Evolutionary conservation across 441 rosid genomes (phyloP).

Genomic region (Syzygium syzygioides): DNA sequence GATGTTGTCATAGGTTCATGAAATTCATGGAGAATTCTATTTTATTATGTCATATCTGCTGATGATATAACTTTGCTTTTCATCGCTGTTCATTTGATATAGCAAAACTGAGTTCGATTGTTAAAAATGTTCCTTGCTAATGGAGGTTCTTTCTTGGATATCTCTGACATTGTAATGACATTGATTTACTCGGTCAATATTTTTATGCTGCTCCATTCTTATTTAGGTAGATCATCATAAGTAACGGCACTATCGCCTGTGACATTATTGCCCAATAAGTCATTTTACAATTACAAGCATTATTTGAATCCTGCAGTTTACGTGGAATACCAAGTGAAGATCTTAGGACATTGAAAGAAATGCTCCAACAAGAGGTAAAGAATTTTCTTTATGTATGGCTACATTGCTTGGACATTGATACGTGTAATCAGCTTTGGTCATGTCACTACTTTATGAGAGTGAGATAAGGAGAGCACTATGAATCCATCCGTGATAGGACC

Average conservation of each 20-base stretch:
- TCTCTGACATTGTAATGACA: neutral
- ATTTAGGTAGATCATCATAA: neutral
- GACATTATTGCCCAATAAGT: neutral
- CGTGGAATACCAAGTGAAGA: slow-evolving; percentile 72
- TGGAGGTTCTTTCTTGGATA: neutral
- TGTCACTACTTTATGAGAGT: neutral
- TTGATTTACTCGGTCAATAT: neutral
- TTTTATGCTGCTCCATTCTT: neutral
- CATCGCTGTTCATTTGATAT: neutral
- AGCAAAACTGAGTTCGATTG: neutral
- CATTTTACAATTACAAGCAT: neutral
- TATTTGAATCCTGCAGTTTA: slow-evolving; percentile 34
- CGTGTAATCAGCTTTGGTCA: neutral
- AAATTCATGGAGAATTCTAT: neutral
- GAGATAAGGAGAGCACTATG: neutral
- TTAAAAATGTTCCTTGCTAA: neutral
- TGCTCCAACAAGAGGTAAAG: slow-evolving; percentile 89
- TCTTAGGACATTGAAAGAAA: slow-evolving; percentile 72
- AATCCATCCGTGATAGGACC: neutral
- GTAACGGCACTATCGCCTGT: neutral
- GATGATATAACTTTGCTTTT: neutral
- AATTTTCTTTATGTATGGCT: neutral
- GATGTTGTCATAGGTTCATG: neutral
- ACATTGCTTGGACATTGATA: neutral
- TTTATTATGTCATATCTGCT: neutral